Evolutionary conservation across 345 rosid species (phyloP).

Genomic region (Dipteronia sinensis): DNA sequence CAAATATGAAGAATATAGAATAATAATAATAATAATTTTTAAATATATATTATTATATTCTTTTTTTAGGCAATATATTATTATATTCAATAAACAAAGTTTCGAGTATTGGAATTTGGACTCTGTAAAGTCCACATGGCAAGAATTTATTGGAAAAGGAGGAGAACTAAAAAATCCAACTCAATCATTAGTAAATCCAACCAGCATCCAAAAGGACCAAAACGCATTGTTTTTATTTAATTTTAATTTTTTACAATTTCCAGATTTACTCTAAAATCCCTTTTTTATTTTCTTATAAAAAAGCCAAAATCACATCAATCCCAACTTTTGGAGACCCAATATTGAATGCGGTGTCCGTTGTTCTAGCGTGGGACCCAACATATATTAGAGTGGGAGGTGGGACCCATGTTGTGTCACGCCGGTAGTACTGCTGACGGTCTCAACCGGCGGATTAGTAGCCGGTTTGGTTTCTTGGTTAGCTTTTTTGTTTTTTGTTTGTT

Average conservation of each 20-base stretch:
- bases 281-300: neutral
- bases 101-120: neutral
- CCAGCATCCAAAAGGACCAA: neutral
- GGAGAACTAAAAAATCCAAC: neutral
- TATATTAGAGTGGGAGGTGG: neutral
- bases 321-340: conserved; percentile 17
- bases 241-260: neutral
- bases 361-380: neutral
- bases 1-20: no score
- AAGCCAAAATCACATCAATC: conserved; percentile 29
- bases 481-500: neutral
- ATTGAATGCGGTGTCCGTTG: neutral
- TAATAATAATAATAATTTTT: no score
- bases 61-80: no score
- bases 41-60: no score
- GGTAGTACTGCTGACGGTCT: conserved; percentile 24
- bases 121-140: neutral
- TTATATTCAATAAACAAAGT: neutral
- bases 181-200: neutral
- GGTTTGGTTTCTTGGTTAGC: neutral
- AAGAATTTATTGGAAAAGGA: neutral
- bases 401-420: conserved; percentile 20
- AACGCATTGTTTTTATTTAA: neutral
- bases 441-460: conserved; percentile 30
- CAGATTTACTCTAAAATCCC: neutral